These are phyloP conservation scores for Petasospora rhodanensis DNA, from an alignment of 1,139 yeast genomes.

Conservation along the genomic window DNA sequence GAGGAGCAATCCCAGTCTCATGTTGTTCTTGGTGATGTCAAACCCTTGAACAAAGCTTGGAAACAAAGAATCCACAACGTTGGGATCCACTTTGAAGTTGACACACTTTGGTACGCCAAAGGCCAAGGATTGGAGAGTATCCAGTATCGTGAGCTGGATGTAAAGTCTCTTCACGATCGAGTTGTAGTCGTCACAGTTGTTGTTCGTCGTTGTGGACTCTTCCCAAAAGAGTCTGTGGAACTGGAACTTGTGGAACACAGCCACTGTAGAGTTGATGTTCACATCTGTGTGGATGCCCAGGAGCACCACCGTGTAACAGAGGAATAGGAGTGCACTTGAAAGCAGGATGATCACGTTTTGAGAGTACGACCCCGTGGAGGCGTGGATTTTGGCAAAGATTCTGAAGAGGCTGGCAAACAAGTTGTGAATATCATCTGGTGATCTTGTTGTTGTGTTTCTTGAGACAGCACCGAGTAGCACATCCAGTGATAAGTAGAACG, in stretches of 20 bases:
- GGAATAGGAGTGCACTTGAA: constrained; percentile 32
- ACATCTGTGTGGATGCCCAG: constrained; percentile 20
- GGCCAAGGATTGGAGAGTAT: constrained; percentile 49
- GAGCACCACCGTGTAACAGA: constrained; percentile 53
- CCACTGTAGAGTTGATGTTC: constrained; percentile 31
- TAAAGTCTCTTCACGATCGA: constrained; percentile 47
- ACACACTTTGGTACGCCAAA: constrained; percentile 51
- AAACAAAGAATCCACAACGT: constrained; percentile 22
- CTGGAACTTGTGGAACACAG: constrained; percentile 57
- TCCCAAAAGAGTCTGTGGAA: constrained; percentile 36
- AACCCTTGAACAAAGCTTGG: constrained; percentile 23
- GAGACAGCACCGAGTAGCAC: constrained; percentile 38
- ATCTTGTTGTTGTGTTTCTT: constrained; percentile 19
- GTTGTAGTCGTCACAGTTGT: constrained; percentile 36
- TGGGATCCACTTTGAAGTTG: constrained; percentile 21
- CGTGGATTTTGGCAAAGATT: constrained; percentile 12
- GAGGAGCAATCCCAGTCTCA: constrained; percentile 23
- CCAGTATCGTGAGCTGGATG: constrained; percentile 46
- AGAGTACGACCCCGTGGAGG: constrained; percentile 22
- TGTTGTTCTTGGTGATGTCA: constrained; percentile 21
- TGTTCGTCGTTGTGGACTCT: constrained; percentile 11
- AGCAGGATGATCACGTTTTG: constrained; percentile 31
- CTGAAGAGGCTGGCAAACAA: constrained; percentile 15
- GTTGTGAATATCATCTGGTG: constrained; percentile 10
- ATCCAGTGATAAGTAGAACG: constrained; percentile 49